phyloP scores from a whole-genome alignment of 139 green algal species.

The Choricystis sp. region DNA sequence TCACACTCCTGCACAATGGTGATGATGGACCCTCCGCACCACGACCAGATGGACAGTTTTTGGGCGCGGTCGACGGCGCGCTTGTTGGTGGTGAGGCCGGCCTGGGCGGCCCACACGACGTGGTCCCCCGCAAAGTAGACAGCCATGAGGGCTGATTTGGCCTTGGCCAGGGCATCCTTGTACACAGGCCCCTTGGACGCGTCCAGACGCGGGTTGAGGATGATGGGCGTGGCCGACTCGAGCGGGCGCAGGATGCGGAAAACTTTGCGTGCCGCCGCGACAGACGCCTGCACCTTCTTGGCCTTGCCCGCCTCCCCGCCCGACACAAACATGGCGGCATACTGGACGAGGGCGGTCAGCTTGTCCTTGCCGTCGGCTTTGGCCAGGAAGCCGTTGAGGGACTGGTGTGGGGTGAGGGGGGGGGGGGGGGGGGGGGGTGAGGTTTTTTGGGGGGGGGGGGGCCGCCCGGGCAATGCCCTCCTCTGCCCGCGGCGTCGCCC shows the following conservation, averaged over 20 bases:
- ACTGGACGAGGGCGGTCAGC: conserved; percentile 76
- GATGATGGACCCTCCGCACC: conserved; percentile 32
- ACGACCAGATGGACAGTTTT: conserved; percentile 46
- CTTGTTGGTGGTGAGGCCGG: conserved; percentile 63
- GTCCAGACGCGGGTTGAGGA: not conserved
- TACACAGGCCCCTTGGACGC: not conserved
- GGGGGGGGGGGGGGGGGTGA: not conserved
- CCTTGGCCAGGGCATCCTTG: not conserved
- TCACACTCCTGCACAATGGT: conserved; percentile 27
- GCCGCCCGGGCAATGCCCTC: too few relatives aligned
- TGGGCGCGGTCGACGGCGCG: conserved; percentile 36
- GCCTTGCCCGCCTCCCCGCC: conserved; percentile 64
- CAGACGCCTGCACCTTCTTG: conserved; percentile 71
- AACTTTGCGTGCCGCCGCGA: conserved; percentile 75
- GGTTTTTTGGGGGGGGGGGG: not conserved
- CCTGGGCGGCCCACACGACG: conserved; percentile 75
- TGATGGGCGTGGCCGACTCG: not conserved
- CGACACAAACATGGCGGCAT: conserved; percentile 73
- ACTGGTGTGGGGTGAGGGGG: conserved; percentile 19
- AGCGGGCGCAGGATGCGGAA: conserved; percentile 59
- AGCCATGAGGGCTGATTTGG: conserved; percentile 69
- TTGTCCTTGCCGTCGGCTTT: conserved; percentile 91
- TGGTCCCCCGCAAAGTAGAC: conserved; percentile 89
- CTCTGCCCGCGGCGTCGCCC: too few relatives aligned
- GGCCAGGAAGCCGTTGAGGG: conserved; percentile 61